Percentiles rank a stretch among this genome's conserved stretches.
phyloP scores from a whole-genome alignment of 140 eudicot species.

The Erigeron philadelphicus region DNA sequence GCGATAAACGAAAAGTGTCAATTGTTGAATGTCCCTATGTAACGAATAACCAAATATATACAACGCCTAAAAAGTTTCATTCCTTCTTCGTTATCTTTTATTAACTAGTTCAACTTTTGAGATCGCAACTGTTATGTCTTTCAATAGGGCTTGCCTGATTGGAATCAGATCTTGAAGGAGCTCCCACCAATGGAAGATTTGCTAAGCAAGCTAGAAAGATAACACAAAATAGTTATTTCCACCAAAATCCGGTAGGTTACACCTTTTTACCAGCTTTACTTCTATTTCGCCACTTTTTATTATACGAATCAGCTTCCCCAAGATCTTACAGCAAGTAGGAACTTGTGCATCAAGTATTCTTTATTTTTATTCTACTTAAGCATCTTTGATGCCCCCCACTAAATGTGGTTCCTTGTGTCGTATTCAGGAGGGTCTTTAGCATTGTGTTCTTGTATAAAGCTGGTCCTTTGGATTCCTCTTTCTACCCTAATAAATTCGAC shows the following conservation, averaged over 20 bases:
- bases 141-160: conserved; percentile 87
- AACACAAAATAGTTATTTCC: conserved; percentile 11
- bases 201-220: conserved; percentile 90
- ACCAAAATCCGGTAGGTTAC: conserved; percentile 10
- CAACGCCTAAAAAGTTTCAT: neutral
- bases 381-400: conserved; percentile 10
- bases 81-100: neutral
- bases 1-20: neutral
- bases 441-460: conserved; percentile 28
- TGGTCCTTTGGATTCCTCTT: conserved; percentile 20
- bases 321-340: conserved; percentile 5
- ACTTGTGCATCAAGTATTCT: conserved; percentile 25
- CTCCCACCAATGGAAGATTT: conserved; percentile 84
- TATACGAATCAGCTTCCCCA: conserved; percentile 5
- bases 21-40: neutral
- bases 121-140: conserved; percentile 18
- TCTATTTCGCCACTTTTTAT: conserved; percentile 3
- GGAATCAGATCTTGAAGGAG: conserved; percentile 82
- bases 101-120: conserved; percentile 17
- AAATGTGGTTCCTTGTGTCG: conserved; percentile 10
- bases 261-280: conserved; percentile 2
- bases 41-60: conserved; percentile 6
- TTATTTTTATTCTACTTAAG: conserved; percentile 23
- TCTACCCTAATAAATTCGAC: conserved; percentile 1
- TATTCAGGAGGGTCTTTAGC: conserved; percentile 21